phyloP scores from a whole-genome alignment of 805 yeast species.

The Candida alai region DNA sequence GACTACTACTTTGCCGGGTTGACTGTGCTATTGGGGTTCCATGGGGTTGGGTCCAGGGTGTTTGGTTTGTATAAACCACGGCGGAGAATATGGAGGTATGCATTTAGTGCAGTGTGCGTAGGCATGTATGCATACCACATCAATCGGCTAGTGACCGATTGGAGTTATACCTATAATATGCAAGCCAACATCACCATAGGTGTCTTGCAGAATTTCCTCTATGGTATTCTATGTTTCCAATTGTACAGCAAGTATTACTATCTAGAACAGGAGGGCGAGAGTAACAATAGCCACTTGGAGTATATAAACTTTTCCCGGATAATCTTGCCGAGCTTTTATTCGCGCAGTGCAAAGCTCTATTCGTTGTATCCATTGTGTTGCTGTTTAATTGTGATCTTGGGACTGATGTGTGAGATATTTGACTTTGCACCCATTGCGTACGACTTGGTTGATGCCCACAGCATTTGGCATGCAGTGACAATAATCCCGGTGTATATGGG shows the following conservation, averaged over 20 bases:
- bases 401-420: slow-evolving; percentile 86
- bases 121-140: slow-evolving; percentile 62
- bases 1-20: slow-evolving; percentile 94
- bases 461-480: slow-evolving; percentile 91
- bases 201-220: slow-evolving; percentile 56
- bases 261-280: slow-evolving; percentile 13
- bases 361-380: slow-evolving; percentile 37
- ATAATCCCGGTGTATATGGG: slow-evolving; percentile 43
- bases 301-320: slow-evolving; percentile 21
- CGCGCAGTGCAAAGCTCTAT: slow-evolving; percentile 34
- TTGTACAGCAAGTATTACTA: slow-evolving; percentile 31
- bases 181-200: slow-evolving; percentile 81
- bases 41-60: slow-evolving; percentile 59
- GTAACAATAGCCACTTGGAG: slow-evolving; percentile 20
- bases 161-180: slow-evolving; percentile 96
- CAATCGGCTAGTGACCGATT: slow-evolving; percentile 58
- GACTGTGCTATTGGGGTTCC: slow-evolving; percentile 78
- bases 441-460: slow-evolving; percentile 83
- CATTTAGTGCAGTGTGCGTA: slow-evolving; percentile 40
- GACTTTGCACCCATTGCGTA: slow-evolving; percentile 72
- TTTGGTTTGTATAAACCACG: slow-evolving; percentile 50
- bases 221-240: slow-evolving; percentile 27
- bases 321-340: slow-evolving; percentile 27
- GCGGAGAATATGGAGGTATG: slow-evolving; percentile 18
- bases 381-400: slow-evolving; percentile 48